A percentile compares a stretch with the other conserved stretches of the same genome.
phyloP scores from a whole-genome alignment of 2,329 filamentous ascomycete genomes.

The Tolypocladium tropicale region DNA sequence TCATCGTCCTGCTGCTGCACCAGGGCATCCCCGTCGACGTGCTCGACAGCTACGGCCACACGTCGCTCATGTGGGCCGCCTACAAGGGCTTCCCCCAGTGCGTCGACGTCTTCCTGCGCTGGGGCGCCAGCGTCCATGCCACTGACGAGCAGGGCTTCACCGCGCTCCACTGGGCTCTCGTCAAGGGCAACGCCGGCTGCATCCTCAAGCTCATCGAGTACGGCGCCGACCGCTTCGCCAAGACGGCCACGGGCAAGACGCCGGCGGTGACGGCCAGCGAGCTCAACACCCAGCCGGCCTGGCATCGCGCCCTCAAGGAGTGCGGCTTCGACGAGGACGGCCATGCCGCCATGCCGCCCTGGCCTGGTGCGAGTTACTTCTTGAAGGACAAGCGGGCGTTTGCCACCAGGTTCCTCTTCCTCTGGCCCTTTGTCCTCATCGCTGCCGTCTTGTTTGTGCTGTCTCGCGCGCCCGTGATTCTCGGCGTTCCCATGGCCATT shows the following conservation, averaged over 20 bases:
- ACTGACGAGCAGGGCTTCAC: constrained; percentile 89
- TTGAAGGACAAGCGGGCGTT: constrained; percentile 69
- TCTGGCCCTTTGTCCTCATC: constrained; percentile 75
- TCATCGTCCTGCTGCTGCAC: constrained; percentile 82
- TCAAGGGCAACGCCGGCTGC: constrained; percentile 82
- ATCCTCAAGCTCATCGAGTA: constrained; percentile 94
- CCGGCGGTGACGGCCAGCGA: constrained; percentile 77
- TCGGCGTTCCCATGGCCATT: constrained; percentile 63
- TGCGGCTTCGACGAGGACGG: constrained; percentile 76
- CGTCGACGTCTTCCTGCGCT: constrained; percentile 84
- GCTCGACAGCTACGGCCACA: constrained; percentile 81
- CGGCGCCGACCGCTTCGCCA: constrained; percentile 84
- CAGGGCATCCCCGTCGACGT: constrained; percentile 94
- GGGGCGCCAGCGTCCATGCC: constrained; percentile 89
- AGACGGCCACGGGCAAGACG: constrained; percentile 84
- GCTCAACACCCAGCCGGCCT: constrained; percentile 75
- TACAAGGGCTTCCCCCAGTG: constrained; percentile 94
- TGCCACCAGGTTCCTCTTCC: constrained; percentile 77
- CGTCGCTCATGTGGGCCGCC: constrained; percentile 94
- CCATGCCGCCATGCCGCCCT: constrained; percentile 56
- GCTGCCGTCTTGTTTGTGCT: constrained; percentile 62
- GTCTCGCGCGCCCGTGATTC: constrained; percentile 61
- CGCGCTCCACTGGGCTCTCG: constrained; percentile 89
- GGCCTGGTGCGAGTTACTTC: constrained; percentile 62
- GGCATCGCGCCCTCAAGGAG: constrained; percentile 73